These are phyloP conservation scores for Coccomyxa sp. DNA, from an alignment of 139 green algal genomes.

Conservation along the genomic window DNA sequence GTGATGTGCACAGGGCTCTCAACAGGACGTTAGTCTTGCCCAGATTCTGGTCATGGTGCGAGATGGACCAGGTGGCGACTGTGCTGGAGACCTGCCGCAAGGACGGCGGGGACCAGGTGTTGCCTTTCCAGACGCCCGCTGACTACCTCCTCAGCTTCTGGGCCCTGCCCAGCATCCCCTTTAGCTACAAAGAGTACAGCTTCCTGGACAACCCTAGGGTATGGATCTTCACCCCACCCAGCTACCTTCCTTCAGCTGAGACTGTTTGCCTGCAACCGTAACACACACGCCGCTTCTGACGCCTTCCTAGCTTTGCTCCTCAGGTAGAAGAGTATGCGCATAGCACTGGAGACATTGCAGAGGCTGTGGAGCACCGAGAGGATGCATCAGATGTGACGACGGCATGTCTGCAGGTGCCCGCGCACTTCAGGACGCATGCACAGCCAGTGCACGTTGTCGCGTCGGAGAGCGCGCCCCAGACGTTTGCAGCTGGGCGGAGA, in stretches of 20 bases:
- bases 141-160: constrained; percentile 14
- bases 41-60: background rate
- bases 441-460: too few species aligned
- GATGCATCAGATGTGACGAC: too few species aligned
- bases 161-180: background rate
- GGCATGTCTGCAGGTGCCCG: too few species aligned
- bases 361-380: too few species aligned
- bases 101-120: constrained; percentile 16
- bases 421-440: too few species aligned
- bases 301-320: background rate
- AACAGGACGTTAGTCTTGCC: background rate
- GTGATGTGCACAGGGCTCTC: too few species aligned
- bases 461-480: too few species aligned
- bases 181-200: background rate
- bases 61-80: background rate
- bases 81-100: background rate
- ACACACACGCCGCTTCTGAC: background rate
- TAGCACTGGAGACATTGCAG: background rate
- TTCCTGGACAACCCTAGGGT: background rate
- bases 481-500: too few species aligned
- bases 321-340: background rate
- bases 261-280: background rate
- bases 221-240: background rate
- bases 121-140: constrained; percentile 21
- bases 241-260: background rate